phyloP scores from a whole-genome alignment of 495 filamentous ascomycete species.

The Parathielavia appendiculata region DNA sequence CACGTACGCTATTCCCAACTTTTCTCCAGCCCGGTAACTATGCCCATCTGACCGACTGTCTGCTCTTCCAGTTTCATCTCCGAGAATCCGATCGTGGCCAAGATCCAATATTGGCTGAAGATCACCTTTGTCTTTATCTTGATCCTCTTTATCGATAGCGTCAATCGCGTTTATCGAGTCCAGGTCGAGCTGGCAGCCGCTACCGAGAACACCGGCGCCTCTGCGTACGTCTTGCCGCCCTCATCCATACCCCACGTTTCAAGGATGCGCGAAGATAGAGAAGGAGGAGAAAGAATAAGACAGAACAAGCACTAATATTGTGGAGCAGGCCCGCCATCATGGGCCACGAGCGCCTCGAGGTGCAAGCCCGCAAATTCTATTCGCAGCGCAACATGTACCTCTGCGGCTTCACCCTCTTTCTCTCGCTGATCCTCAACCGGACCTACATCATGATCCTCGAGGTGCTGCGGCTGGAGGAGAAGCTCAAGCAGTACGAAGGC shows the following conservation, averaged over 20 bases:
- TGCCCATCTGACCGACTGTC: neutral
- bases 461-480: conserved; percentile 85
- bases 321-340: conserved; percentile 56
- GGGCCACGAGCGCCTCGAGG: conserved; percentile 91
- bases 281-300: neutral
- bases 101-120: conserved; percentile 54
- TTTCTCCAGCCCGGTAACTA: neutral
- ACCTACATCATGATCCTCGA: conserved; percentile 98
- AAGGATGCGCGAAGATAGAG: neutral
- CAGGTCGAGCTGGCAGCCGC: conserved; percentile 73
- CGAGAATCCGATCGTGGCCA: conserved; percentile 64
- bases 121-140: conserved; percentile 98
- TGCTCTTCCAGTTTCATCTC: conserved; percentile 57
- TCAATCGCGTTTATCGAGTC: conserved; percentile 96
- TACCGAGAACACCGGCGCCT: conserved; percentile 39
- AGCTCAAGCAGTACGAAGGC: conserved; percentile 81
- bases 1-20: conserved; percentile 49
- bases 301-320: conserved; percentile 20
- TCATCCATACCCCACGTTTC: neutral
- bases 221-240: conserved; percentile 26
- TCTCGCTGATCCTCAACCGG: conserved; percentile 97
- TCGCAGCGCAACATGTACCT: conserved; percentile 99
- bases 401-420: conserved; percentile 97
- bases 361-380: conserved; percentile 99
- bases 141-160: conserved; percentile 96